Percentiles rank a stretch among this genome's conserved stretches.
Conservation (phyloP, 176 grass and related monocot species). For the Themeda triandra region DNA sequence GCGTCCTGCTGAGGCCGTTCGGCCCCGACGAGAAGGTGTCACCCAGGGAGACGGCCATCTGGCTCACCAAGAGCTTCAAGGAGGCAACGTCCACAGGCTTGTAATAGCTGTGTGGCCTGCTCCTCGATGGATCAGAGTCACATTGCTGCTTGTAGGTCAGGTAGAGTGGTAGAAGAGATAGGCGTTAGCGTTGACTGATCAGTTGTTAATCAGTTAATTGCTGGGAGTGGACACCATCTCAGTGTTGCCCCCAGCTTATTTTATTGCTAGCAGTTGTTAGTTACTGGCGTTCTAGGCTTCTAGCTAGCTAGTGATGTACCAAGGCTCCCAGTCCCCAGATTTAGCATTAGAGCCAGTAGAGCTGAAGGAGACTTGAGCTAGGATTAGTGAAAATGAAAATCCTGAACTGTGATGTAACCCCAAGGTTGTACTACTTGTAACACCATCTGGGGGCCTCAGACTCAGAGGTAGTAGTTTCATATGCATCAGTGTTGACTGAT, state of each 20-base stretch:
- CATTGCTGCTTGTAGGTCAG: background rate
- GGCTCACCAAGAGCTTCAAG: no score
- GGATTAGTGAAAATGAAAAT: background rate
- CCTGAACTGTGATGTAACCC: background rate
- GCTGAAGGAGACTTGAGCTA: background rate
- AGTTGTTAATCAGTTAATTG: background rate
- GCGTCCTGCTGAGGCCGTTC: constrained; percentile 67
- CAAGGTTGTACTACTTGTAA: background rate
- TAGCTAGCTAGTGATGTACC: background rate
- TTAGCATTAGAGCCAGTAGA: no score
- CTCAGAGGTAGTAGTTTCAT: no score
- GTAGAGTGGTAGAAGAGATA: background rate
- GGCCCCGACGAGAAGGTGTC: no score
- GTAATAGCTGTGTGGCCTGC: background rate
- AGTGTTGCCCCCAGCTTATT: constrained; percentile 18
- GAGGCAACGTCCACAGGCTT: constrained; percentile 36
- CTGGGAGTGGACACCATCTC: constrained; percentile 29
- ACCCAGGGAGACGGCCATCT: no score
- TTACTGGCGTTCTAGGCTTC: background rate
- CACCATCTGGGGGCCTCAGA: background rate
- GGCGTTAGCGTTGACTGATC: background rate
- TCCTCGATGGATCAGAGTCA: no score
- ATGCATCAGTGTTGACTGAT: background rate
- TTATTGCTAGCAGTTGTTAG: background rate
- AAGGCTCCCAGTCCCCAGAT: background rate